Evolutionary conservation across 345 rosid genomes (phyloP).

Genomic region (Excoecaria cochinchinensis): DNA sequence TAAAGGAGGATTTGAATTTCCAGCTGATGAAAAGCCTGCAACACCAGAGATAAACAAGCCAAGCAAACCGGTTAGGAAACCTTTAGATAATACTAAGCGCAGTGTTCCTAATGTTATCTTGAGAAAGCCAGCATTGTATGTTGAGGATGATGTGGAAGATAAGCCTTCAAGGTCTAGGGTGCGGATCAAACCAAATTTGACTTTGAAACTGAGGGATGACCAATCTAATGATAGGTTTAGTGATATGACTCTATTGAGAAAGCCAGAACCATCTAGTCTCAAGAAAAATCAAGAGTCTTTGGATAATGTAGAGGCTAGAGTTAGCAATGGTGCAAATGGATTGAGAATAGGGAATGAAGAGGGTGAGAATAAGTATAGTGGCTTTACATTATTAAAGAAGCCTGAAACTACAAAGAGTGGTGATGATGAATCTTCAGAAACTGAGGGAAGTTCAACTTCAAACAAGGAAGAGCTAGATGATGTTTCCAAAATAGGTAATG

Average conservation of each 20-base stretch:
- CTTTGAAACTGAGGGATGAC: conserved; percentile 57
- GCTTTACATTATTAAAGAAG: conserved; percentile 54
- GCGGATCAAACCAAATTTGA: conserved; percentile 64
- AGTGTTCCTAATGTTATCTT: conserved; percentile 77
- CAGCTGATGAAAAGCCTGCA: conserved; percentile 39
- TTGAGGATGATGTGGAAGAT: conserved; percentile 52
- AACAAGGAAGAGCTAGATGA: conserved; percentile 24
- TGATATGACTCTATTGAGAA: conserved; percentile 75
- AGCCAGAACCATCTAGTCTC: conserved; percentile 41
- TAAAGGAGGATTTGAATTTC: conserved; percentile 58
- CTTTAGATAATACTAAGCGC: conserved; percentile 38
- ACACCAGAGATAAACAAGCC: conserved; percentile 43
- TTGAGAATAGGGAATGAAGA: conserved; percentile 27
- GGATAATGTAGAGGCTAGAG: conserved; percentile 9
- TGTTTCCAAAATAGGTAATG: conserved; percentile 30
- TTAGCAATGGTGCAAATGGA: conserved; percentile 13
- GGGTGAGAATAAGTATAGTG: conserved; percentile 29
- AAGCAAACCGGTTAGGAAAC: conserved; percentile 34
- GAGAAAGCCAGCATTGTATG: conserved; percentile 66
- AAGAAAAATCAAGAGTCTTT: conserved; percentile 30
- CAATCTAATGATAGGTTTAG: conserved; percentile 58
- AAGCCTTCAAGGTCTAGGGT: conserved; percentile 48
- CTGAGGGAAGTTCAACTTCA: not conserved
- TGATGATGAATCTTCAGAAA: conserved; percentile 23
- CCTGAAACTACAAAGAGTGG: conserved; percentile 31